Evolutionary conservation across 2,329 filamentous ascomycete species (phyloP).

Genomic region (Epichloe gansuensis): DNA sequence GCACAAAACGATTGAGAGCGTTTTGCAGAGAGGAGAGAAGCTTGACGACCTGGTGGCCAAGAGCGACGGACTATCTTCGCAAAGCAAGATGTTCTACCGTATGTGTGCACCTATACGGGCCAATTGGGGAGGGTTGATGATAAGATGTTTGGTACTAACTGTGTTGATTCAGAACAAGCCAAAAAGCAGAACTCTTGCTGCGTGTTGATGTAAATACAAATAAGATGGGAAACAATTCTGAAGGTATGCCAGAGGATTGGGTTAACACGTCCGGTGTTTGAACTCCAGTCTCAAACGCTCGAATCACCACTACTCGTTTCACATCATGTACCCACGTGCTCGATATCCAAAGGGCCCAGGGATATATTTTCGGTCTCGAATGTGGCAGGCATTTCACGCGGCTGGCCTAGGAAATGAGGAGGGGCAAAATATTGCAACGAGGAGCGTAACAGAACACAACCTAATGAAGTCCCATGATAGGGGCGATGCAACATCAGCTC

Average conservation of each 20-base stretch:
- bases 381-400: not conserved
- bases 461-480: not conserved
- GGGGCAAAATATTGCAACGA: not conserved
- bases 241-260: not conserved
- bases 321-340: not conserved
- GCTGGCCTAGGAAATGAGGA: not conserved
- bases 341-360: not conserved
- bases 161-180: constrained; percentile 39
- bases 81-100: constrained; percentile 98
- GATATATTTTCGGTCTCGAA: not conserved
- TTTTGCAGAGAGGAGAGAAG: constrained; percentile 85
- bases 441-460: not conserved
- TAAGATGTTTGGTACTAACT: constrained; percentile 5
- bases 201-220: constrained; percentile 45
- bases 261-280: not conserved
- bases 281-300: not conserved
- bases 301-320: not conserved
- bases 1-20: constrained; percentile 90
- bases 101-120: constrained; percentile 18
- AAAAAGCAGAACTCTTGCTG: constrained; percentile 77
- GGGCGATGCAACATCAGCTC: not conserved
- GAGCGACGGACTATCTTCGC: constrained; percentile 77
- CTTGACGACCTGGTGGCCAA: constrained; percentile 89
- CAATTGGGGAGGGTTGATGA: not conserved
- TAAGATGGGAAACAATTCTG: not conserved